These are phyloP conservation scores for Solanum neorickii DNA, from an alignment of 257 asterid species.

Conservation along the genomic window DNA sequence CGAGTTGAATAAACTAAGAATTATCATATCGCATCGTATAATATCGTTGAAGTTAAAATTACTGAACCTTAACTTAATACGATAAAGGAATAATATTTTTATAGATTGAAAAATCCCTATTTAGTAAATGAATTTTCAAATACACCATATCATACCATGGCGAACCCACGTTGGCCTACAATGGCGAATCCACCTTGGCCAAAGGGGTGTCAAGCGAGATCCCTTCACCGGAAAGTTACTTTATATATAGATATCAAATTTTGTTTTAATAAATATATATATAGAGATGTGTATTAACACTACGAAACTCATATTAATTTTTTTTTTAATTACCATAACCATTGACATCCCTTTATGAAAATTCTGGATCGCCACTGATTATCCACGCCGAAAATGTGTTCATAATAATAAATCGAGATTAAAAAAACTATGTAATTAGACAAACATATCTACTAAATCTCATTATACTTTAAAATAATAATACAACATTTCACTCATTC, in stretches of 20 bases:
- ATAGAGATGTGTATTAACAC: too few relatives aligned
- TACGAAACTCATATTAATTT: too few relatives aligned
- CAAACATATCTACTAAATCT: background rate
- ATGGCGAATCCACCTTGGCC: too few relatives aligned
- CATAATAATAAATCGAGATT: background rate
- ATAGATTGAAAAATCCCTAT: background rate
- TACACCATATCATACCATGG: fast-evolving
- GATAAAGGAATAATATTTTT: background rate
- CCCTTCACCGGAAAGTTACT: too few relatives aligned
- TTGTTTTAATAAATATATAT: too few relatives aligned
- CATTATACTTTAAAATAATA: background rate
- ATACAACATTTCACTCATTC: background rate
- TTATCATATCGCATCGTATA: fast-evolving
- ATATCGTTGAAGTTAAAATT: fast-evolving
- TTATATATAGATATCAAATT: too few relatives aligned
- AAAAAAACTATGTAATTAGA: background rate
- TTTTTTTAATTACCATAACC: too few relatives aligned
- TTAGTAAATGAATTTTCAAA: background rate
- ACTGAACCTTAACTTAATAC: background rate
- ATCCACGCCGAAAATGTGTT: too few relatives aligned
- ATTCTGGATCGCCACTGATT: too few relatives aligned
- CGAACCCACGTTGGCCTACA: too few relatives aligned
- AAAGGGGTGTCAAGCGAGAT: too few relatives aligned
- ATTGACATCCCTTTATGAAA: too few relatives aligned
- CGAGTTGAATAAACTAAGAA: background rate